Evolutionary conservation across 129 eudicot species (phyloP).

Genomic region (Flaveria sonorensis): DNA sequence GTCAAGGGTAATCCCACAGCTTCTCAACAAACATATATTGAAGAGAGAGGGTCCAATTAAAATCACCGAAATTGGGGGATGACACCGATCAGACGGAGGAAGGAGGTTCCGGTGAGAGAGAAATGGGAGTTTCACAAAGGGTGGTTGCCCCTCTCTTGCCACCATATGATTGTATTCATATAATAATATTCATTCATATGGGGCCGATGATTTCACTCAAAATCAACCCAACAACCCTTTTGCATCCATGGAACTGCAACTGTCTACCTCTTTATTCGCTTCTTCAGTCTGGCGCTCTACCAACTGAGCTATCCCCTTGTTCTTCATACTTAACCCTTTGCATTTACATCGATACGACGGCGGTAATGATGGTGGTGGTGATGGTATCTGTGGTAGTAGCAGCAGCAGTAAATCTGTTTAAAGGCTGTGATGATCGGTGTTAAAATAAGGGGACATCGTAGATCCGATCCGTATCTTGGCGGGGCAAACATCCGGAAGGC

Average conservation of each 20-base stretch:
- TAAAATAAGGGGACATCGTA: too few relatives aligned
- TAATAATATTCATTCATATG: background rate
- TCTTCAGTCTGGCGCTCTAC: too few relatives aligned
- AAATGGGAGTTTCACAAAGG: constrained; percentile 28
- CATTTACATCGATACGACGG: background rate
- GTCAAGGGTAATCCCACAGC: too few relatives aligned
- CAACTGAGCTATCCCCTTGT: too few relatives aligned
- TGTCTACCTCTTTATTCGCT: too few relatives aligned
- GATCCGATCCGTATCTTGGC: too few relatives aligned
- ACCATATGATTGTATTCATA: background rate
- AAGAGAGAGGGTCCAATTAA: too few relatives aligned
- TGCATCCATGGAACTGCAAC: too few relatives aligned
- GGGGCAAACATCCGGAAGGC: too few relatives aligned
- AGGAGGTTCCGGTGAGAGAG: constrained; percentile 43
- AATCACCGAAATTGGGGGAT: background rate
- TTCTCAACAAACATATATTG: too few relatives aligned
- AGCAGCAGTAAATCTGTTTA: background rate
- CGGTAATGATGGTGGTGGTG: background rate
- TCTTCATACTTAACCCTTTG: too few relatives aligned
- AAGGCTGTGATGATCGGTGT: background rate
- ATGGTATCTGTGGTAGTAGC: too few relatives aligned
- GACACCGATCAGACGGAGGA: background rate
- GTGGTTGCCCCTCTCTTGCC: constrained; percentile 50
- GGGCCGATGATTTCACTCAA: constrained; percentile 16
- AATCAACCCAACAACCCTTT: constrained; percentile 29